phyloP scores from a whole-genome alignment of 2,329 filamentous ascomycete genomes.

The Trichoderma koningii region DNA sequence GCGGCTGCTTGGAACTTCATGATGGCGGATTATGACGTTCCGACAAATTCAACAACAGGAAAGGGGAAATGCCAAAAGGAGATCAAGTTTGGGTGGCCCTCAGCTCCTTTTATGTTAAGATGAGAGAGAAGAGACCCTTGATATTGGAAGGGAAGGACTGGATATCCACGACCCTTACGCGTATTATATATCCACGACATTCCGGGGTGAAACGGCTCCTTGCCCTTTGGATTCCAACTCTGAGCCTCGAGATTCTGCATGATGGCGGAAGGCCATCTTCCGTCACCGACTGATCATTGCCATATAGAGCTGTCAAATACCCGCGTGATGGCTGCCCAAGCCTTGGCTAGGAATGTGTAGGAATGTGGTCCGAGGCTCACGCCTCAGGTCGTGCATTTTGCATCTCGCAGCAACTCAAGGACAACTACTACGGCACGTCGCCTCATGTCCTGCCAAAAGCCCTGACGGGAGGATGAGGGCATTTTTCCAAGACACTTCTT shows the following conservation, averaged over 20 bases:
- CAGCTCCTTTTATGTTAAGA: neutral
- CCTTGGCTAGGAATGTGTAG: neutral
- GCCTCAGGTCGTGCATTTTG: neutral
- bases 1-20: conserved; percentile 25
- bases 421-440: neutral
- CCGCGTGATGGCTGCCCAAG: conserved; percentile 9
- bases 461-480: neutral
- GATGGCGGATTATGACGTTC: conserved; percentile 4
- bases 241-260: neutral
- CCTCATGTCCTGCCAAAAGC: neutral
- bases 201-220: neutral
- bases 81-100: neutral
- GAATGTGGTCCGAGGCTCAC: conserved; percentile 8
- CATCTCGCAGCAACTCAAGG: neutral
- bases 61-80: neutral
- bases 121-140: neutral
- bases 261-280: neutral
- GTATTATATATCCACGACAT: conserved; percentile 5
- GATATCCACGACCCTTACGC: neutral
- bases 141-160: neutral
- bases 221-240: neutral
- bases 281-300: neutral
- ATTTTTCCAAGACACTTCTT: neutral
- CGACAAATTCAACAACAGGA: neutral
- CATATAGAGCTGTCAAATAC: neutral